Evolutionary conservation across 805 yeast species (phyloP), one percentile per base, ranked within the genome.

Genomic region (Myxozyma geophila): DNA sequence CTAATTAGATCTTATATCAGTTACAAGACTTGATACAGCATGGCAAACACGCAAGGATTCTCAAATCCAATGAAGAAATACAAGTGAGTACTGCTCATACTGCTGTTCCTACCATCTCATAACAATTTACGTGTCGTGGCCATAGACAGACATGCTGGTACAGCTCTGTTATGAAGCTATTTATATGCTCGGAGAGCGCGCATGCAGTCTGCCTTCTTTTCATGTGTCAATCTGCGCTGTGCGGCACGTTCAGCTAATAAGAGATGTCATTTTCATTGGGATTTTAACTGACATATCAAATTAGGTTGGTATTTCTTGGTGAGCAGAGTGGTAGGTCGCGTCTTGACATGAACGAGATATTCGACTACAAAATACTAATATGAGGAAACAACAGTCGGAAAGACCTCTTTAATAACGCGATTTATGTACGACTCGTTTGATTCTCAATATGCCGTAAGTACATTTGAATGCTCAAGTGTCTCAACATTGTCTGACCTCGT

Each of bases 381-480:
- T 51, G 10, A 28, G 23, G 17, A 7, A 6, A 1, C 9, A 40
- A 12, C 63, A 72, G 98, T 93, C 47, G 99, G 99, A 48, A 93
- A 93, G 75, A 93, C 99, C 5, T 93, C 98, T 1, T 82, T 93
- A 66, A 90, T 93, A 70, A 92, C 98, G n/a, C 82, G 98, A 69
- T 93, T 95, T 79, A 93, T 93, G 98, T 93, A 93, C 75, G 98
- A 95, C 75, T 89, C 97, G 19, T 93, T 93, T 76, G 98, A 93
- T 76, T 93, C 95, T 44, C 96, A 92, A 74, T 95, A 95, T 74
- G 91, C 91, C 0, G 78, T 74, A 64, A 33, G 64, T 55, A 4
- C 7, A 7, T 39, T 39, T 28, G 17, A 35, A 35, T 48, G 33
- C 13, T 12, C 15, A 44, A 36, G 13, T 10, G 10, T 15, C 49